Evolutionary conservation across 2,329 filamentous ascomycete species (phyloP), one percentile per base, ranked within the genome.

Genomic region (Raffaelea deltoideospora): DNA sequence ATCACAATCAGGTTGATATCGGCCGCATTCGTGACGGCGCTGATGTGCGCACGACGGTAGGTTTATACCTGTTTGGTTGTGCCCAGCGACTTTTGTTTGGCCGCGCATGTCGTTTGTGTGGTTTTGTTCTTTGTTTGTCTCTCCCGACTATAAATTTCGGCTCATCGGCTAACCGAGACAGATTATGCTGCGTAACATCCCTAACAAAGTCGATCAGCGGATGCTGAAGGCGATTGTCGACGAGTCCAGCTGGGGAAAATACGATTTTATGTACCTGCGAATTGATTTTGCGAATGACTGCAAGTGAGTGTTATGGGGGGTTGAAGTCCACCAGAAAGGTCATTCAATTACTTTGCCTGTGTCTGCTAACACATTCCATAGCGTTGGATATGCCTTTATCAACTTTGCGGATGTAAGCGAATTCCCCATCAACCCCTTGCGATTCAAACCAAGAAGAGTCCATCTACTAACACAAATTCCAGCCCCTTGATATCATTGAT

Each of bases 381-480:
- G 86, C 53, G 88, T 96, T 40, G 90, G 90, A 32, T 96, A 96
- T 56, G 88, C 86, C 0, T 98, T 96, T 58, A 85, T 98, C 60
- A 95, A 98, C 57, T 95, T 96, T 48, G 72, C 77, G 31, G 76
- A 86, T 53, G 78, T 82, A 56, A 70, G 77, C 52, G 9, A 37
- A 10, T 24, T 13, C 6, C 4, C 3, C 13, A 15, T n/a, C n/a
- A n/a, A n/a, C n/a, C n/a, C n/a, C n/a, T n/a, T n/a, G n/a, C n/a
- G n/a, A n/a, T n/a, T n/a, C n/a, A n/a, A n/a, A n/a, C n/a, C n/a
- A n/a, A 21, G 14, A n/a, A 17, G 18, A n/a, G n/a, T n/a, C n/a
- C n/a, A n/a, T n/a, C n/a, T n/a, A n/a, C 41, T 45, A 34, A 45
- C 37, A 26, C 5, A 18, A 7, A 14, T 2, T 11, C 4, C 42